Evolutionary conservation across 108 stramenopile genomes (phyloP).

Genomic region (Cyclotella distinguenda): DNA sequence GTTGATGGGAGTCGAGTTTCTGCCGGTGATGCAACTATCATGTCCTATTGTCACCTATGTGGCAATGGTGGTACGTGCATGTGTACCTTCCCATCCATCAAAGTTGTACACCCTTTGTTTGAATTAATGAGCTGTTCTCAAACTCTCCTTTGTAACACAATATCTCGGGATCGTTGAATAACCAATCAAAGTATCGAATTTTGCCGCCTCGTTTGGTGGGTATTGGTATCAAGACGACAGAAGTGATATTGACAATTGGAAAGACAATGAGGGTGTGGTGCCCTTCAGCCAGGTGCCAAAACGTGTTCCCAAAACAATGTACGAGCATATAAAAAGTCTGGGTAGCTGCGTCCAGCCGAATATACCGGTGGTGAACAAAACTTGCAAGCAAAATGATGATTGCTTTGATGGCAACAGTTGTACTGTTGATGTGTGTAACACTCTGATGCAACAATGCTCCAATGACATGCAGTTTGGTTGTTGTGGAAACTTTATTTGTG

Average conservation of each 20-base stretch:
- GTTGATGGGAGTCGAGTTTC: not conserved
- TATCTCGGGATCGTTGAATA: too few relatives aligned
- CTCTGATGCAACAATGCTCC: not conserved
- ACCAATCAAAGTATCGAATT: not conserved
- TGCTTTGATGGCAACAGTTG: slow-evolving; percentile 22
- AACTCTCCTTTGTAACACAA: too few relatives aligned
- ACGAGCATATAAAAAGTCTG: not conserved
- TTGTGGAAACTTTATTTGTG: slow-evolving; percentile 19
- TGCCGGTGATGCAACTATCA: not conserved
- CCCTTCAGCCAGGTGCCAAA: not conserved
- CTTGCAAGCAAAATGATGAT: not conserved
- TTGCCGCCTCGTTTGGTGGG: not conserved
- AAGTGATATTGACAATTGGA: slow-evolving; percentile 10
- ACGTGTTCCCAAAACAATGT: slow-evolving; percentile 5
- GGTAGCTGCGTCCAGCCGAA: not conserved
- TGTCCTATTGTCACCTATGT: slow-evolving; percentile 4
- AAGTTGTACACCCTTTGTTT: too few relatives aligned
- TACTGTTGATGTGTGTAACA: slow-evolving; percentile 13
- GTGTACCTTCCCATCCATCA: too few relatives aligned
- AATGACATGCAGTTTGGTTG: not conserved
- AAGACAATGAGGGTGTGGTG: not conserved
- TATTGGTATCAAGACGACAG: not conserved
- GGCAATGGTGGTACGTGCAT: not conserved
- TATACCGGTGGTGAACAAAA: not conserved
- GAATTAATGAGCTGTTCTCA: too few relatives aligned